Evolutionary conservation across 2,329 filamentous ascomycete species (phyloP).

Genomic region (Fusarium avenaceum): DNA sequence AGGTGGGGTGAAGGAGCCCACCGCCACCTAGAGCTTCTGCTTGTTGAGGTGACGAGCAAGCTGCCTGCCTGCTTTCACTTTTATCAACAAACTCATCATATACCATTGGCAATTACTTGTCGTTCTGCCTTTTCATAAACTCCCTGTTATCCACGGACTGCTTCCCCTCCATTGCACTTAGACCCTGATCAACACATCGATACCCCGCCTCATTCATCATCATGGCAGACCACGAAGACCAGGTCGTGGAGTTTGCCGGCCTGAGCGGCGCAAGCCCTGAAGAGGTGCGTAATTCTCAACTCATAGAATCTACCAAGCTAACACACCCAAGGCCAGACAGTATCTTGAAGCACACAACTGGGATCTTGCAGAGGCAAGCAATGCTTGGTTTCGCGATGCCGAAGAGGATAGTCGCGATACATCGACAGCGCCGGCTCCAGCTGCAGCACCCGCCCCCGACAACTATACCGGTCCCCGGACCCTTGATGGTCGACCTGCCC

Average conservation of each 20-base stretch:
- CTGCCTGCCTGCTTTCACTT: conserved; percentile 44
- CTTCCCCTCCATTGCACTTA: neutral
- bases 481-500: conserved; percentile 72
- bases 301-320: neutral
- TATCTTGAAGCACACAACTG: conserved; percentile 76
- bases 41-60: conserved; percentile 50
- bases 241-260: conserved; percentile 50
- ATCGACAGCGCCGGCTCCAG: conserved; percentile 60
- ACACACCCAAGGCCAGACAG: conserved; percentile 68
- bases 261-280: conserved; percentile 49
- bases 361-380: conserved; percentile 74
- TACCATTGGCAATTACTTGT: neutral
- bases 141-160: neutral
- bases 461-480: conserved; percentile 73
- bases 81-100: conserved; percentile 15
- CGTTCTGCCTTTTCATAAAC: neutral
- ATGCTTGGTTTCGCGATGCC: conserved; percentile 69
- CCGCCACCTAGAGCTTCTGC: conserved; percentile 46
- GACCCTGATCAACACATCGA: neutral
- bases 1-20: conserved; percentile 40
- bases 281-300: conserved; percentile 38
- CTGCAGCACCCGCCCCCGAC: conserved; percentile 53
- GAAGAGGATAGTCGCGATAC: conserved; percentile 64
- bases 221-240: conserved; percentile 51
- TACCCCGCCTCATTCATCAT: conserved; percentile 46